Conservation (phyloP, 305 asterid species). For the Solanum hybrid region DNA sequence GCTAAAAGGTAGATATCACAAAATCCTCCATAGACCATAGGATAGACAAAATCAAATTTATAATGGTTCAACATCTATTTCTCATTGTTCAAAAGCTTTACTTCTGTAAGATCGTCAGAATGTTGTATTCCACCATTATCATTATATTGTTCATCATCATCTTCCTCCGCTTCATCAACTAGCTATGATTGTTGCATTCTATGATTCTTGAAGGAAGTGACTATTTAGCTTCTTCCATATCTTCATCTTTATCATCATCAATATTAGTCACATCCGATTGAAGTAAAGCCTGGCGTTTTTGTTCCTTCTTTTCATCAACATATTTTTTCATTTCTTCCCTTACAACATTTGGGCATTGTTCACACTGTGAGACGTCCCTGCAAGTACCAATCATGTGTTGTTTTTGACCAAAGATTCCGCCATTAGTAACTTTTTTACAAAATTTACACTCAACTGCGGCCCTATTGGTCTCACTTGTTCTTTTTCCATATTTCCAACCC, state of each 20-base stretch:
- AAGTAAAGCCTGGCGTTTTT: too few relatives aligned
- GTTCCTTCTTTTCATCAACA: neutral
- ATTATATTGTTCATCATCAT: neutral
- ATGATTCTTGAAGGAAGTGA: neutral
- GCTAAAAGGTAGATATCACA: neutral
- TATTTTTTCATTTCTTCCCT: too few relatives aligned
- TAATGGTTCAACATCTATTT: neutral
- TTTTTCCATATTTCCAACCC: too few relatives aligned
- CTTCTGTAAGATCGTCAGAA: neutral
- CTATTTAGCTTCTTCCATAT: neutral
- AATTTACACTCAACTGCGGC: neutral
- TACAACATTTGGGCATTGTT: neutral
- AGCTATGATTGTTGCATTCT: neutral
- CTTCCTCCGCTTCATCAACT: neutral
- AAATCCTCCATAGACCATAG: neutral
- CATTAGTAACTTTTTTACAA: neutral
- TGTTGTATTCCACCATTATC: neutral
- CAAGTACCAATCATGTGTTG: neutral
- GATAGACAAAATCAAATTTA: neutral
- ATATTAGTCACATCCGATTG: neutral
- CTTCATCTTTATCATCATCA: neutral
- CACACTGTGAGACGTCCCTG: neutral
- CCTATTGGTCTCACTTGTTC: neutral
- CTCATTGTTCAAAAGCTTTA: neutral
- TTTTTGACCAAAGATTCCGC: neutral